Conservation (phyloP, 805 yeast genomes). For the Komagataella pastoris region DNA sequence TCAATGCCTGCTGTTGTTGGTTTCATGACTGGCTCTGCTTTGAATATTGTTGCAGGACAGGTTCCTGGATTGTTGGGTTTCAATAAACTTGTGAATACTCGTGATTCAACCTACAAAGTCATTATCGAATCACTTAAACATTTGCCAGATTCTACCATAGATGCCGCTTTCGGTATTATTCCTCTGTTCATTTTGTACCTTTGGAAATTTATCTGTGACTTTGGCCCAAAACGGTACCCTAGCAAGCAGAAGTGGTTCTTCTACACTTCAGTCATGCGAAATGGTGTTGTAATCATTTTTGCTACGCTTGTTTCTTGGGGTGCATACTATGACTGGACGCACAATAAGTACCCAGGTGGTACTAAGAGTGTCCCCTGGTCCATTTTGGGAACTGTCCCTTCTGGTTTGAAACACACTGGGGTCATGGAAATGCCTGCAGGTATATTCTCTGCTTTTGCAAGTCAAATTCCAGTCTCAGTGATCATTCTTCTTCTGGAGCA, state of each 20-base stretch:
- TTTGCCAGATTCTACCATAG: conserved; percentile 51
- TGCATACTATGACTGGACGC: conserved; percentile 20
- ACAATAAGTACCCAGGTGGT: conserved; percentile 7
- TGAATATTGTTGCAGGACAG: conserved; percentile 73
- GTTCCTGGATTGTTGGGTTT: conserved; percentile 80
- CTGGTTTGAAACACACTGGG: conserved; percentile 71
- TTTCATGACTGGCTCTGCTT: conserved; percentile 90
- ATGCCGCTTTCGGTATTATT: conserved; percentile 84
- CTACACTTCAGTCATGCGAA: conserved; percentile 64
- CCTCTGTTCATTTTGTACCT: conserved; percentile 56
- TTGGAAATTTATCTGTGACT: conserved; percentile 56
- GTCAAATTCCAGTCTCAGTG: conserved; percentile 76
- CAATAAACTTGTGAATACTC: conserved; percentile 51
- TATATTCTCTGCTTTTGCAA: conserved; percentile 44
- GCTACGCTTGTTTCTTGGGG: conserved; percentile 80
- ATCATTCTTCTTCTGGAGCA: conserved; percentile 80
- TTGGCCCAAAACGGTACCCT: conserved; percentile 52
- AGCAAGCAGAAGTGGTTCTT: conserved; percentile 43
- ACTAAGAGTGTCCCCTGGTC: conserved; percentile 33
- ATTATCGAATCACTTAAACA: conserved; percentile 62
- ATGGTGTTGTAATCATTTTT: conserved; percentile 69
- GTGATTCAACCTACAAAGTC: conserved; percentile 56
- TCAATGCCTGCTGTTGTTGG: conserved; percentile 90
- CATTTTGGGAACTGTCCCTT: conserved; percentile 67
- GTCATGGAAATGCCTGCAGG: conserved; percentile 52